Evolutionary conservation across 2,329 filamentous ascomycete species (phyloP), one percentile per base, ranked within the genome.

Genomic region (Pleoardoris graminearum): DNA sequence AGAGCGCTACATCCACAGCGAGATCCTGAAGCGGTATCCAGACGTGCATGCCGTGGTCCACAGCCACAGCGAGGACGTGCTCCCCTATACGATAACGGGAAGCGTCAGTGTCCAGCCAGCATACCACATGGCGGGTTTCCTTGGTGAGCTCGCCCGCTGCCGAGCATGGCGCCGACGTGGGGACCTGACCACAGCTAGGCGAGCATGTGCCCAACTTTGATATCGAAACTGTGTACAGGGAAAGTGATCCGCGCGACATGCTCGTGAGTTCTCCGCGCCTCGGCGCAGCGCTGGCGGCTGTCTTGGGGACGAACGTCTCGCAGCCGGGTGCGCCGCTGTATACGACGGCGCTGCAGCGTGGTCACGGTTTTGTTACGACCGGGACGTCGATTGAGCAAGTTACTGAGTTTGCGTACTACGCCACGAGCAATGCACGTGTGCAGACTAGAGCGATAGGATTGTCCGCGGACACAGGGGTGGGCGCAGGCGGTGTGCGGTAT

Each of bases 1-100:
- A 7, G 75, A 77, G 58, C 65, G 74, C 17, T 76, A 66, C 58
- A 76, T 77, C 49, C 75, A 77, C 56, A 49, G 48, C 19, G 63
- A 65, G 39, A 65, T 76, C 14, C 66, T 73, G 54, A 75, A 71
- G 50, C 59, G 61, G 33, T 76, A 72, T 56, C 63, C 63, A 4
- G 67, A 66, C 22, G 68, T 76, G 10, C 64, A 73, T 21, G 56
- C 61, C 29, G 73, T 76, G 8, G 61, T 77, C 5, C 75, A 77
- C 54, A 67, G 64, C 11, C 75, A 77, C 53, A 50, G 61, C 6
- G 68, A 72, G 44, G 67, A 68, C 14, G 68, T 76, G 2, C 44
- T 76, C 25, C 72, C 73, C 3, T 77, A 72, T 48, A 62, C 58
- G 12, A 35, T 50, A 29, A 27, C 32, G 11, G 41, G 36, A 14